These are phyloP conservation scores for Cunninghamia lanceolata DNA, from an alignment of 75 land plant species.

Conservation along the genomic window DNA sequence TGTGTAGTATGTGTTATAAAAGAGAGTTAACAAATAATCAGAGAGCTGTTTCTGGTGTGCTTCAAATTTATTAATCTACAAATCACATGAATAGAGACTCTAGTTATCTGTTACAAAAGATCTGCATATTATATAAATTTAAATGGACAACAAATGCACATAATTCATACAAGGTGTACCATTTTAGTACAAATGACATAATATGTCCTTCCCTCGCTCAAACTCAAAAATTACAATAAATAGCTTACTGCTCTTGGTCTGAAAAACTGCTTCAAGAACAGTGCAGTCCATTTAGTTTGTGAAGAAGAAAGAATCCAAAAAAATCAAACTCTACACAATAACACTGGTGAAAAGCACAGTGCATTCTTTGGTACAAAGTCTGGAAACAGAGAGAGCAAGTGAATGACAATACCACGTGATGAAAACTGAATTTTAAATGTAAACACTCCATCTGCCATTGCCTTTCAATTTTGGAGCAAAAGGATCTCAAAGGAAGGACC, in stretches of 20 bases:
- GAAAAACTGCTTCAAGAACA: no score
- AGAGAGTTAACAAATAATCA: neutral
- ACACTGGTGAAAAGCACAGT: neutral
- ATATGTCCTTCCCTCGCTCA: neutral
- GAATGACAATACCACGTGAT: neutral
- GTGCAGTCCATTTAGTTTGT: no score
- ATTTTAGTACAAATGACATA: neutral
- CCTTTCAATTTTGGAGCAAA: neutral
- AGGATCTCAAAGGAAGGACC: no score
- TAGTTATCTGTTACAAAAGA: neutral
- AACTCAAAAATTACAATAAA: no score
- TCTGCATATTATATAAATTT: neutral
- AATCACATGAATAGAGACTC: neutral
- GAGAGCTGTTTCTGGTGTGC: no score
- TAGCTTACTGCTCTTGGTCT: no score
- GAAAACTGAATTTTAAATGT: neutral
- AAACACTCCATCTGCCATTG: neutral
- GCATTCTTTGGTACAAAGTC: no score
- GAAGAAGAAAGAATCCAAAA: constrained; percentile 5
- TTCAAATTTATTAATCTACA: no score
- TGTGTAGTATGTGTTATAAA: neutral
- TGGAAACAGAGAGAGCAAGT: no score
- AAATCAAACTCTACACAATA: neutral
- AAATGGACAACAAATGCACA: neutral
- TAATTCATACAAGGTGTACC: neutral